Conservation (phyloP, 306 rosid species). For the Prunus salicina region DNA sequence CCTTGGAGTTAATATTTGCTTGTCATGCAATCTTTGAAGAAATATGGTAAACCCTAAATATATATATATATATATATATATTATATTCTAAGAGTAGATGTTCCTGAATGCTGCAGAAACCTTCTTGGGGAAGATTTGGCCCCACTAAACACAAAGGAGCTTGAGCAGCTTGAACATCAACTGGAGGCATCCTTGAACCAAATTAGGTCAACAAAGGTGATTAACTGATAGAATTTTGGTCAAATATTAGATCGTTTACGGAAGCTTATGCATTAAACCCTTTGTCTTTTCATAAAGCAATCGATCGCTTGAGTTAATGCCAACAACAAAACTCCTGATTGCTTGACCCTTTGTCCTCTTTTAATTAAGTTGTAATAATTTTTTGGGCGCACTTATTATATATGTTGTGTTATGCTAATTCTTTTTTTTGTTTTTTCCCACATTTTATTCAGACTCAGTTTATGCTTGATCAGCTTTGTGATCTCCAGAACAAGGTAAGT, state of each 20-base stretch:
- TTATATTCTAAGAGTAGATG: not conserved
- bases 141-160: constrained; percentile 53
- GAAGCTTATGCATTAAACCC: not conserved
- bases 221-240: not conserved
- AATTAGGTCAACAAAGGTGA: constrained; percentile 79
- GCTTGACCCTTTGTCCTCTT: too few species aligned
- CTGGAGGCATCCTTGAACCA: constrained; percentile 64
- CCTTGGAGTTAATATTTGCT: too few species aligned
- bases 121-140: constrained; percentile 86
- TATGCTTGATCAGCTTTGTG: constrained; percentile 72
- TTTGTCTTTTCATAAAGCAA: too few species aligned
- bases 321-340: too few species aligned
- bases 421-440: not conserved
- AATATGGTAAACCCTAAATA: too few species aligned
- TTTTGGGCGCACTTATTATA: too few species aligned
- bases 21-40: too few species aligned
- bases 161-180: constrained; percentile 74
- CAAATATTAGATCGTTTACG: not conserved
- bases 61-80: too few species aligned
- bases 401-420: not conserved
- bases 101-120: constrained; percentile 38
- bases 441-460: constrained; percentile 53
- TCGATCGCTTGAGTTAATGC: too few species aligned
- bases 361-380: too few species aligned
- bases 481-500: constrained; percentile 72